Base-by-base conservation (phyloP, 73 alveolate species). In the Breviolum minutum region DNA sequence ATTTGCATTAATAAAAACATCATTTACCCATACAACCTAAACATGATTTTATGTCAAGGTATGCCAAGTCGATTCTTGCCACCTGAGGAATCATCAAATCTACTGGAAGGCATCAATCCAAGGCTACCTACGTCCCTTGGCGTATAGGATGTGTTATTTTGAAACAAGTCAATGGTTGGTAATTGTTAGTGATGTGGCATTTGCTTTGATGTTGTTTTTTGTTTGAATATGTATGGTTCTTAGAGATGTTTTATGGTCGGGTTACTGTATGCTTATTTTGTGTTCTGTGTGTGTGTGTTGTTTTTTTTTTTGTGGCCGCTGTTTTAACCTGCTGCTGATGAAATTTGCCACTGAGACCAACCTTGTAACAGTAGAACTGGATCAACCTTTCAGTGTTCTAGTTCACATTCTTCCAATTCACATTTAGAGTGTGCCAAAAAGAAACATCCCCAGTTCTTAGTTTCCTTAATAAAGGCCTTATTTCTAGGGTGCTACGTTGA, bases 101-200 rank as follows among this genome's bases (percentile, higher is more conserved):
- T 2, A 92, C 98, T 11, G 98, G 98, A 79, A 62, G 98, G 13
- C 98, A 92, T 54, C 98, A 92, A 89, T 92, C 98, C 54, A 60
- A 74, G 84, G 89, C 98, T 10, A 92, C 98, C 80, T 92, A 92
- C 63, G 98, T 26, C 11, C 8, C 98, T 74, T 69, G 64, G 98
- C 30, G n/a, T n/a, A n/a, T n/a, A n/a, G 77, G 24, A 66, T 66
- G 74, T 11, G 74, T 68, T 22, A 6, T 14, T 22, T 68, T 22
- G 24, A 17, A 22, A 17, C 77, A 4, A 22, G 1, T 68, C 77
- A 68, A 14, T 14, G 2, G 17, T 22, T 17, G 77, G n/a, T 22
- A 68, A 68, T 68, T 40, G 54, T 40, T 40, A 3, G 54, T 40
- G 54, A 40, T 40, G 3, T 14, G 77, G 77, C 77, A 68, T 17